Base-by-base conservation (phyloP, 2,329 filamentous ascomycete genomes). In the Botrytis tulipae region DNA sequence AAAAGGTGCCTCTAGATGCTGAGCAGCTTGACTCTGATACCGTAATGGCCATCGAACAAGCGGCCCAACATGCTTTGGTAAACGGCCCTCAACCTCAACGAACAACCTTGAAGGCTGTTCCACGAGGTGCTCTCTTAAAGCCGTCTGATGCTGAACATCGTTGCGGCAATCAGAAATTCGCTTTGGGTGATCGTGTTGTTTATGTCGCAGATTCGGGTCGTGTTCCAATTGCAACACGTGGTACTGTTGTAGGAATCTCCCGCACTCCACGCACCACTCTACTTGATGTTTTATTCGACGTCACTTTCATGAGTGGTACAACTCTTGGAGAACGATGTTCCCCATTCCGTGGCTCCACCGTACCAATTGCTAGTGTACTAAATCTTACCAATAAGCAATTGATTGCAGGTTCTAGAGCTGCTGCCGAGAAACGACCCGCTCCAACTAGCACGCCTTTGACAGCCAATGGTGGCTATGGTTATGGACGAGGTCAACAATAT, bases 121-220 rank as follows among this genome's bases (percentile, higher is more conserved):
- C 96, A 68, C 91, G 97, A 70, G 91, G 91, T 77, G 96, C 94
- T 14, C 85, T 99, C 29, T 86, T 99, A 80, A 97, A 97, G 81
- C 97, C 97, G n/a, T 88, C 91, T 1, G 96, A 99, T 83, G 95
- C 95, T n/a, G 95, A 98, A 82, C 93, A 98, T 81, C 91, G 95
- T 71, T 89, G 98, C 59, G 91, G 93, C 73, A 92, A 92, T 81
- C 97, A 99, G 82, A 87, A 83, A 32, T 99, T 98, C 83, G 83
- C 84, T 72, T 87, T 99, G 46, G 96, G 96, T 71, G 95, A 99
- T 82, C 92, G 97, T 35, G 89, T 99, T 37, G 93, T 97, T 59
- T 99, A 98, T 82, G 94, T 95, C 14, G 92, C 95, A 79, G 93
- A 95, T 77, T 94, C 95, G 72, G 96, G 96, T 77, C 95, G 97